Percentiles rank a stretch among this genome's conserved stretches.
Evolutionary conservation across 306 rosid species (phyloP).

Genomic region (Malus sylvestris): DNA sequence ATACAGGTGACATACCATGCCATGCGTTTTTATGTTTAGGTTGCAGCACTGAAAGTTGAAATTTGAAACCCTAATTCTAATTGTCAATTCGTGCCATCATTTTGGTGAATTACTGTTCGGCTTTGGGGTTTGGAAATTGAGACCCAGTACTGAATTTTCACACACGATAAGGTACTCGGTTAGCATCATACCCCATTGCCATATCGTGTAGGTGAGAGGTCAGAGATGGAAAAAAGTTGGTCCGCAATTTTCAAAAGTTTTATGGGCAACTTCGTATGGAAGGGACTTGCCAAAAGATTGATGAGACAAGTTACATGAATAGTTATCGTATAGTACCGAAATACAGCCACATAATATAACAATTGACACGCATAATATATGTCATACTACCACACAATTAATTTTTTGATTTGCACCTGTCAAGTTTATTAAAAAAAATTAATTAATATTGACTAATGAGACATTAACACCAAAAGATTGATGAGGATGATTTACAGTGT

Average conservation of each 20-base stretch:
- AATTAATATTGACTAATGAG: no score
- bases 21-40: background rate
- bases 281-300: background rate
- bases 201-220: background rate
- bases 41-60: background rate
- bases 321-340: background rate
- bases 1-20: background rate
- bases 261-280: background rate
- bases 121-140: background rate
- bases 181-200: background rate
- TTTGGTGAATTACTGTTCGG: background rate
- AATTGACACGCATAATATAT: no score
- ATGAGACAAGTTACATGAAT: background rate
- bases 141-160: background rate
- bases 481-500: background rate
- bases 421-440: no score
- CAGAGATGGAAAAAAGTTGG: background rate
- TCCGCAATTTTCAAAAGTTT: background rate
- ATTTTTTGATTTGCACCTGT: no score
- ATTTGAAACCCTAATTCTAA: background rate
- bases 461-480: background rate
- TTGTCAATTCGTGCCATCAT: background rate
- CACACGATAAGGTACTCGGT: background rate
- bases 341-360: no score
- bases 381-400: background rate